Evolutionary conservation across 1,284 basidiomycete genomes (phyloP), one percentile per base, ranked within the genome.

Genomic region (Malassezia restricta): DNA sequence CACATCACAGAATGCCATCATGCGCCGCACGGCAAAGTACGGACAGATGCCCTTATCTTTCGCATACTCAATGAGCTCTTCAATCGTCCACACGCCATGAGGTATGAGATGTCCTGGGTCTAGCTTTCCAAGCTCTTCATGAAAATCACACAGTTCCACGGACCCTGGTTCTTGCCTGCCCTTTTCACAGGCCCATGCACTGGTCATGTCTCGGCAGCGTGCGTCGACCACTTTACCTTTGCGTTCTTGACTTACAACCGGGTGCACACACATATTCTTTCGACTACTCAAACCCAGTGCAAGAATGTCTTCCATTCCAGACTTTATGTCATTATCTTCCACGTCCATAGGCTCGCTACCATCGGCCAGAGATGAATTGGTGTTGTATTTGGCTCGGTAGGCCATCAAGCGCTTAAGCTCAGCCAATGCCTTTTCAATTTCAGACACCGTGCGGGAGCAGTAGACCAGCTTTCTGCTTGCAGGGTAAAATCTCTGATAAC

Each of bases 401-500:
- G 83, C 83, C 84, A 99, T 89, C 37, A 99, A 76, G 42, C 92
- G 79, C 75, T 96, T 94, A 68, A 99, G 77, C 76, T 99, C 94
- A 1, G 90, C 83, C 43, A 99, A 78, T 0, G 94, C 94, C 75
- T 99, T 99, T 75, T 99, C 94, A 64, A 99, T 99, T 76, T 99
- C 94, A 6, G 94, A 94, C n/a, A 99, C 94, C 3, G 94, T 99
- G 70, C 94, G 91, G 24, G 94, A 98, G 75, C 94, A 99, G 75
- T 99, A 99, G 63, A 99, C 85, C 62, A 99, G 82, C 75, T 98
- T 98, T 59, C 94, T 81, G 57, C 84, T 83, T 7, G 83, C 85
- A 8, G 89, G 86, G 72, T 91, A 88, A 76, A 90, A 94, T 77
- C 94, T 89, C 76, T 96, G 92, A 73, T 98, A 99, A 24, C 91